These are phyloP conservation scores for Trichomonas gallinae DNA, from an alignment of 208 protist species.

Conservation along the genomic window DNA sequence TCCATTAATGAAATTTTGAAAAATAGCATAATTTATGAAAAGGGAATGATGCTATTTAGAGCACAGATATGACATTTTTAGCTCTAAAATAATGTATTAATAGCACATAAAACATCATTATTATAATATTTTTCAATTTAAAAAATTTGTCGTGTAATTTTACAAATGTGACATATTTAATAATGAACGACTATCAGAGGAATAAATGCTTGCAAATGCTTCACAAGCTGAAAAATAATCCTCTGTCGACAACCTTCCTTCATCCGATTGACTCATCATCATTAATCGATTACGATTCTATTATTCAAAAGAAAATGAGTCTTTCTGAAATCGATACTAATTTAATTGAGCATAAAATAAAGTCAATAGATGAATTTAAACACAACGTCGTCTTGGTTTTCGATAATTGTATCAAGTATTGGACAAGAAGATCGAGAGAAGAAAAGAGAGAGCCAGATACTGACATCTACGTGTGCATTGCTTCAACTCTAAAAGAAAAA, in stretches of 20 bases:
- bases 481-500: not conserved
- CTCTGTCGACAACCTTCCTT: not conserved
- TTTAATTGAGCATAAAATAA: not conserved
- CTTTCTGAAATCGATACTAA: not conserved
- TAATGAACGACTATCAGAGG: not conserved
- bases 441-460: not conserved
- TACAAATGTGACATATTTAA: not conserved
- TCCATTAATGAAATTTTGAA: too few relatives aligned
- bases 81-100: too few relatives aligned
- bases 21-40: too few relatives aligned
- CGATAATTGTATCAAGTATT: not conserved
- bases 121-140: too few relatives aligned
- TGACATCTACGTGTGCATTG: not conserved
- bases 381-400: not conserved
- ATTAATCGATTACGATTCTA: not conserved
- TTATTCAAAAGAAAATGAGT: not conserved
- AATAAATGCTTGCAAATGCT: not conserved
- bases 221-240: not conserved
- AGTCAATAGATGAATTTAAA: not conserved
- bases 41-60: too few relatives aligned
- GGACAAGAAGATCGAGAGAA: not conserved
- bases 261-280: not conserved
- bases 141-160: too few relatives aligned
- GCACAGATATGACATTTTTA: too few relatives aligned
- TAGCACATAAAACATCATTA: too few relatives aligned